These are phyloP conservation scores for Lipomyces lipofer DNA, from an alignment of 805 yeast species.

Conservation along the genomic window DNA sequence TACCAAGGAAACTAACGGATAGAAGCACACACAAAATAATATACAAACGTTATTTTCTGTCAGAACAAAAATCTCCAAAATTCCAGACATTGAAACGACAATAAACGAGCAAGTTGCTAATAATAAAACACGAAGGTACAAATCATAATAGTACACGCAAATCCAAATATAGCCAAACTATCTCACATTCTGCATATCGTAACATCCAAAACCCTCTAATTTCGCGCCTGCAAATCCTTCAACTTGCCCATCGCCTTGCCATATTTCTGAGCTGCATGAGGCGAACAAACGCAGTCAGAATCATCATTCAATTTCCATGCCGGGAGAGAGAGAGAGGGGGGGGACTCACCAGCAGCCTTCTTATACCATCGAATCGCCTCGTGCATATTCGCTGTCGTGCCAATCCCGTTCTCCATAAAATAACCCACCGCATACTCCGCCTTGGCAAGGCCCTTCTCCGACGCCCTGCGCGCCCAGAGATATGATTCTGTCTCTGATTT, in stretches of 20 bases:
- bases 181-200: too few species aligned
- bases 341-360: conserved; percentile 52
- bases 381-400: conserved; percentile 51
- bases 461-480: conserved; percentile 71
- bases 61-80: too few species aligned
- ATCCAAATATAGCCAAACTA: too few species aligned
- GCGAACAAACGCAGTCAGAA: not conserved
- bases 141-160: too few species aligned
- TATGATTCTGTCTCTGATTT: conserved; percentile 69
- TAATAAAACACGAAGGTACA: too few species aligned
- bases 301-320: not conserved
- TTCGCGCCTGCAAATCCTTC: conserved; percentile 13
- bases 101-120: too few species aligned
- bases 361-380: conserved; percentile 58
- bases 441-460: conserved; percentile 64
- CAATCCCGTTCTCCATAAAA: conserved; percentile 69
- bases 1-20: too few species aligned
- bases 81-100: too few species aligned
- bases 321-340: not conserved
- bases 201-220: too few species aligned
- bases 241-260: conserved; percentile 20
- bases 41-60: too few species aligned
- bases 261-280: conserved; percentile 17
- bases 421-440: conserved; percentile 74
- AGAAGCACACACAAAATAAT: too few species aligned